Evolutionary conservation across 139 green algal genomes (phyloP).

Genomic region (Coelastrella sp.): DNA sequence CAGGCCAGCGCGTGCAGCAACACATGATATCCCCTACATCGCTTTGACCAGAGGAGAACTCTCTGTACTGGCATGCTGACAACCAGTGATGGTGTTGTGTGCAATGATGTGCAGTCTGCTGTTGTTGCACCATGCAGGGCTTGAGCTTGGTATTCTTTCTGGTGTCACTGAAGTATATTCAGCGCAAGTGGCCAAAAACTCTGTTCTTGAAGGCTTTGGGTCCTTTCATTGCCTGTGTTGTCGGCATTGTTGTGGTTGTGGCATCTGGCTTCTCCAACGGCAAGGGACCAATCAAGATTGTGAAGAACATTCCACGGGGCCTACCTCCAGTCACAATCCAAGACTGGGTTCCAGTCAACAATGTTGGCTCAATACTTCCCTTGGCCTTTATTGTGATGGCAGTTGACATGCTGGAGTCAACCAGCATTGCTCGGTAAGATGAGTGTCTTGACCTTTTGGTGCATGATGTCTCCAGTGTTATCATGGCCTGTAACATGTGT

Average conservation of each 20-base stretch:
- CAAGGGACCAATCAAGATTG: constrained; percentile 53
- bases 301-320: constrained; percentile 57
- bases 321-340: constrained; percentile 48
- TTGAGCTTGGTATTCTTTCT: constrained; percentile 57
- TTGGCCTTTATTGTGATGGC: constrained; percentile 38
- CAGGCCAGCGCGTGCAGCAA: no score
- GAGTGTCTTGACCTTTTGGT: no score
- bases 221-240: constrained; percentile 58
- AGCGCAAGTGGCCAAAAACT: constrained; percentile 38
- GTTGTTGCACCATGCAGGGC: neutral
- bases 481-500: no score
- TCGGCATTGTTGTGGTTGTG: constrained; percentile 47
- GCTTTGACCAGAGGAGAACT: no score
- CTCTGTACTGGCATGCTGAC: no score
- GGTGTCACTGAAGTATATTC: constrained; percentile 21
- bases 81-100: no score
- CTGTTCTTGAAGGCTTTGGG: constrained; percentile 59
- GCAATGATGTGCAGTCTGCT: no score
- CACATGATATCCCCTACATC: no score
- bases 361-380: neutral
- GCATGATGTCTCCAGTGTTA: no score
- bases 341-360: constrained; percentile 26
- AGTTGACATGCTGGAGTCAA: constrained; percentile 46
- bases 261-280: neutral
- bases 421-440: constrained; percentile 57